A percentile compares a stretch with the other conserved stretches of the same genome.
Evolutionary conservation across 805 yeast species (phyloP).

Genomic region (Ogataea wickerhamii): DNA sequence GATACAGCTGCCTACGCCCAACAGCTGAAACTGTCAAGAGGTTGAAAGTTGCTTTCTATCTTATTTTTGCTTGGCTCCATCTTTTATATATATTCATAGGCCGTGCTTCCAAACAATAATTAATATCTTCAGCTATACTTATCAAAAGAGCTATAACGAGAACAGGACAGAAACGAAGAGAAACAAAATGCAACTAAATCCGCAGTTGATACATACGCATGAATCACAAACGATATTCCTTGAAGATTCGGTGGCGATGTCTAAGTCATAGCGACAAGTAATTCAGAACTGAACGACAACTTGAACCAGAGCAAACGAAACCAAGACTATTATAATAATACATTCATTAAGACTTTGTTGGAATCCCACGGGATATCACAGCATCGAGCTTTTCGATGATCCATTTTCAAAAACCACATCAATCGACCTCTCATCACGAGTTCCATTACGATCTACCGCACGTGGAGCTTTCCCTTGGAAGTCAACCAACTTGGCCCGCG

Average conservation of each 20-base stretch:
- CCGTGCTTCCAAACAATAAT: no score
- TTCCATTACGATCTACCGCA: constrained; percentile 30
- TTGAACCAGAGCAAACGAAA: neutral
- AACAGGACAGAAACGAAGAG: neutral
- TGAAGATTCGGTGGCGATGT: no score
- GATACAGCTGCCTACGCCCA: constrained; percentile 70
- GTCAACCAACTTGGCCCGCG: constrained; percentile 43
- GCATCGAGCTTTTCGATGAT: constrained; percentile 13
- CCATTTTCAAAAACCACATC: constrained; percentile 22
- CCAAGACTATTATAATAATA: neutral
- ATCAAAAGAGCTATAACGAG: neutral
- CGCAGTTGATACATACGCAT: no score
- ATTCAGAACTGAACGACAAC: no score
- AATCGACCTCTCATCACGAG: constrained; percentile 20
- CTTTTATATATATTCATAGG: no score
- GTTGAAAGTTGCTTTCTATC: neutral
- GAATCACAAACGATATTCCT: no score
- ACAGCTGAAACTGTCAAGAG: constrained; percentile 35
- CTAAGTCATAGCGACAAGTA: no score
- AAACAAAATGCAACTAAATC: no score
- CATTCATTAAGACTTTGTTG: constrained; percentile 1
- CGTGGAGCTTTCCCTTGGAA: constrained; percentile 44
- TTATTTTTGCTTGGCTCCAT: neutral
- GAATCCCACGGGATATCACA: constrained; percentile 7
- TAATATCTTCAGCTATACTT: neutral